Base-by-base conservation (phyloP, 805 yeast species). In the Isabelozyma heimii region DNA sequence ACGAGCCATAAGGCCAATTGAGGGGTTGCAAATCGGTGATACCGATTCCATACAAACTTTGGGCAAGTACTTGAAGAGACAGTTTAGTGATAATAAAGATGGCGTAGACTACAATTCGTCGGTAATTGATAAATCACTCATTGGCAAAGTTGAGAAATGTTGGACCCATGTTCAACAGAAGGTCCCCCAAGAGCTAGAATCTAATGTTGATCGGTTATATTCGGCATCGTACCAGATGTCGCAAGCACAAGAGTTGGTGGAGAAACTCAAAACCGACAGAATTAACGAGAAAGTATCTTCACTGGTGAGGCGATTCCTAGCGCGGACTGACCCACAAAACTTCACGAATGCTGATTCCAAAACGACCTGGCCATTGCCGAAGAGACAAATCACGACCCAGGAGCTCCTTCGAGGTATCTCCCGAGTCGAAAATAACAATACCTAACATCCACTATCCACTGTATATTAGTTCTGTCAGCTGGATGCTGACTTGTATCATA, bases 121-220 rank as follows among this genome's bases (percentile, higher is more conserved):
- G 13, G 52, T 62, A 10, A 33, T 56, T 27, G 49, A 56, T 51
- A 55, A 55, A 43, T 14, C 51, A 44, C 24, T 62, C 43, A 13
- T 54, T 28, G 40, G 48, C 17, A 16, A 51, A 35, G 30, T 60
- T 43, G 52, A 52, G 41, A 28, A 44, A 26, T 37, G 46, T 47
- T 49, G 47, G 20, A 35, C 50, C 7, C 46, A 50, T 35, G 50
- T 59, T 20, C 47, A 52, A 27, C 44, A 50, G 7, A 47, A 49
- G 37, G 58, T 59, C 30, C 53, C 52, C 40, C 46, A 43, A 10
- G 48, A 56, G 26, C 49, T 71, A 24, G 69, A 63, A 44, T 35
- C 56, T 1, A 56, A 66, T 6, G 56, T 79, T 10, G 83, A 79
- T 48, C 64, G 63, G 47, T 58, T 79, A 42, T 68, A 64, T 52